Base-by-base conservation (phyloP, 331 rosid genomes). In the Arachis monticola region DNA sequence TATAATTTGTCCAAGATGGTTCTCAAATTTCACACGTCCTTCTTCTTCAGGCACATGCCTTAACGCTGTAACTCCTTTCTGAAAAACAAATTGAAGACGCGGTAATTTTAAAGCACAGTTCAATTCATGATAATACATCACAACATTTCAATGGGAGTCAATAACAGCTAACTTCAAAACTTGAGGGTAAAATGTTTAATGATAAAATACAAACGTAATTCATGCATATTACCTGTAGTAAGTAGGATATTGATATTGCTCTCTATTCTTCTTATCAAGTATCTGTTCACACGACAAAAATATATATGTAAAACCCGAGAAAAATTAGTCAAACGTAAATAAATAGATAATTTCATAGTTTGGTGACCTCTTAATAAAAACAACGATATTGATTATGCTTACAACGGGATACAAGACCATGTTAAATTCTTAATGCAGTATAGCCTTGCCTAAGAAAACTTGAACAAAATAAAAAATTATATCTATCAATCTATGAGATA, bases 241-340 rank as follows among this genome's bases (percentile, higher is more conserved):
- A 82, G 76, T 56, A 77, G 75, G 73, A 64, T 57, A 62, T 60
- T 46, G 71, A 50, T 78, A 69, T 48, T 31, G 75, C 77, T 45
- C 55, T 5, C 64, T 60, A 45, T 42, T 50, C 27, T 22, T 22
- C 52, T 67, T 70, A 53, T 83, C 67, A 80, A 55, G 81, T 81
- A 77, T 82, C 92, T 88, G 92, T 76, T 60, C 58, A 45, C 56
- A 78, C 47, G 66, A 35, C 8, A 68, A 67, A 71, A 60, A 22
- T 22, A 45, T 13, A 59, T 8, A 58, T 11, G 67, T 71, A 45
- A 78, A 35, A 44, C 38, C 61, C 63, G 65, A 69, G 69, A 8
- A 62, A 62, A 75, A 22, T 1, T 5, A 22, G 46, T 50, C 67
- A 60, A 77, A 71, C 40, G 38, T 32, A 31, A 50, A 66, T 22